Percentiles rank a stretch among this genome's conserved stretches.
phyloP scores from a whole-genome alignment of 2,329 filamentous ascomycete species.

The Hypoxylon sp. region DNA sequence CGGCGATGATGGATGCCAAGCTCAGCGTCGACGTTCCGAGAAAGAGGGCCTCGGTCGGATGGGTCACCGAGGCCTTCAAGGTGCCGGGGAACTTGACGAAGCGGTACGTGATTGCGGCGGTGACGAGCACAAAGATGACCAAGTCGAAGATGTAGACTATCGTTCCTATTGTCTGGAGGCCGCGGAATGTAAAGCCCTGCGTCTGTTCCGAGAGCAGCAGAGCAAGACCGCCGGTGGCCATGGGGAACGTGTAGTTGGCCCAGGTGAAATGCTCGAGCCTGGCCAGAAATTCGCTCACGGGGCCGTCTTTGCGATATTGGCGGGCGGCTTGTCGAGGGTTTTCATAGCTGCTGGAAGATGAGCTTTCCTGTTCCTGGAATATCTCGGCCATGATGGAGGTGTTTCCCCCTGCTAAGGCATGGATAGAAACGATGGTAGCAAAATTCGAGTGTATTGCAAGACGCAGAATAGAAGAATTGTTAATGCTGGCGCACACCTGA shows the following conservation, averaged over 20 bases:
- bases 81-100: slow-evolving; percentile 55
- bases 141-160: slow-evolving; percentile 60
- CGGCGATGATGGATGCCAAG: slow-evolving; percentile 54
- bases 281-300: slow-evolving; percentile 30
- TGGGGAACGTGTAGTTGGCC: slow-evolving; percentile 57
- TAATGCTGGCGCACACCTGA: background rate
- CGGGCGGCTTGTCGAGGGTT: slow-evolving; percentile 8
- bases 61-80: slow-evolving; percentile 54
- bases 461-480: slow-evolving; percentile 1
- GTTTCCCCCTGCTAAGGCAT: background rate
- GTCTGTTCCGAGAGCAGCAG: slow-evolving; percentile 53
- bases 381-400: slow-evolving; percentile 7
- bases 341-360: slow-evolving; percentile 28
- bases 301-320: slow-evolving; percentile 9
- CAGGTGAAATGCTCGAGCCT: slow-evolving; percentile 54
- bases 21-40: slow-evolving; percentile 49
- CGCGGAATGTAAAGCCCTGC: slow-evolving; percentile 52
- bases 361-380: slow-evolving; percentile 18
- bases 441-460: slow-evolving; percentile 3
- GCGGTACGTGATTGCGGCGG: slow-evolving; percentile 48
- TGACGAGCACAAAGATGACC: slow-evolving; percentile 52
- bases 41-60: slow-evolving; percentile 60
- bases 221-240: slow-evolving; percentile 56
- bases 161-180: slow-evolving; percentile 59
- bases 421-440: background rate